These are phyloP conservation scores for Chrysanthemum lavandulifolium DNA, from an alignment of 129 eudicot genomes.

Conservation along the genomic window DNA sequence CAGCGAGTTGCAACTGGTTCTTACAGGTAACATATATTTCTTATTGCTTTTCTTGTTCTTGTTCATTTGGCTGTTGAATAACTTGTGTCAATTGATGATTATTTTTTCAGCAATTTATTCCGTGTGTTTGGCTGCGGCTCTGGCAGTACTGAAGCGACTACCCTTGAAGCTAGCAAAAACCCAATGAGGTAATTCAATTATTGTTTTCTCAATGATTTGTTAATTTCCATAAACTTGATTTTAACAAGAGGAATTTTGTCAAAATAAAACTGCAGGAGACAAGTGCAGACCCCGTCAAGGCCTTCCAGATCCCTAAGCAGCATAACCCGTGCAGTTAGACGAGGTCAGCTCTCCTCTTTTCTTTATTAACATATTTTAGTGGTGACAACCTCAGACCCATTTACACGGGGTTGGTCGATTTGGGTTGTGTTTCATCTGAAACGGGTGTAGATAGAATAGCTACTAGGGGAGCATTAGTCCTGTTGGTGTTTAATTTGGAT, in stretches of 20 bases:
- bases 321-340: constrained; percentile 88
- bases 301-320: constrained; percentile 87
- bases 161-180: constrained; percentile 95
- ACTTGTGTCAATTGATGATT: not conserved
- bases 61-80: not conserved
- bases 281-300: constrained; percentile 88
- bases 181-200: constrained; percentile 74
- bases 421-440: constrained; percentile 2
- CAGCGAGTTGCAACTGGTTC: constrained; percentile 94
- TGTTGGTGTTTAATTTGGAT: not conserved
- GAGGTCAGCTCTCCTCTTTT: constrained; percentile 50
- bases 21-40: constrained; percentile 61
- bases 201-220: not conserved
- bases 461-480: not conserved
- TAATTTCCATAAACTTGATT: not conserved
- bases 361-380: not conserved
- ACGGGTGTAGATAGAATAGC: not conserved
- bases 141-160: constrained; percentile 85
- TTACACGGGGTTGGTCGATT: not conserved
- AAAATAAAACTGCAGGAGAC: constrained; percentile 51
- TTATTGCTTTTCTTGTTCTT: not conserved
- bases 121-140: constrained; percentile 81
- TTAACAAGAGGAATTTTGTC: not conserved
- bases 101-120: constrained; percentile 67
- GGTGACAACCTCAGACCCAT: not conserved